Conservation (phyloP, 2,329 filamentous ascomycete species). For the Fusarium scirpi region DNA sequence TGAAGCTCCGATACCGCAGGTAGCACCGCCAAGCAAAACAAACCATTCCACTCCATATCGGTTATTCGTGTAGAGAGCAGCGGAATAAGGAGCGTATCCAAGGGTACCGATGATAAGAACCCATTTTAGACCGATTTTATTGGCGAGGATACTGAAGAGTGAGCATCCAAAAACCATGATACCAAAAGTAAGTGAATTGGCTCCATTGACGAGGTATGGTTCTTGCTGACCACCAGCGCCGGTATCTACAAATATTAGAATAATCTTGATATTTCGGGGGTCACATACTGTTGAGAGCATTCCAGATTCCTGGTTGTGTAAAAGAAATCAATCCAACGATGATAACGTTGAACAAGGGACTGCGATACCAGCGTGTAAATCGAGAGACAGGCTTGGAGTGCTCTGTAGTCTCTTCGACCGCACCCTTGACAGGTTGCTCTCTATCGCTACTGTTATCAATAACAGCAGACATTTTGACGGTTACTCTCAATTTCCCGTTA, state of each 20-base stretch:
- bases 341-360: slow-evolving; percentile 62
- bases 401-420: slow-evolving; percentile 20
- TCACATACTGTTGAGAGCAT: slow-evolving; percentile 61
- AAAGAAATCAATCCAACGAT: slow-evolving; percentile 66
- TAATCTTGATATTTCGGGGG: accelerated
- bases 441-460: slow-evolving; percentile 29
- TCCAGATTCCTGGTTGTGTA: slow-evolving; percentile 65
- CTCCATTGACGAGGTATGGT: slow-evolving; percentile 57
- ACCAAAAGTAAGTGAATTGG: slow-evolving; percentile 46
- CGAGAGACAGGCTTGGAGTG: slow-evolving; percentile 38
- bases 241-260: slow-evolving; percentile 47
- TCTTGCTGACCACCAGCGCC: slow-evolving; percentile 66
- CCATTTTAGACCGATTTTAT: slow-evolving; percentile 61
- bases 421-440: slow-evolving; percentile 32
- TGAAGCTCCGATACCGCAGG: slow-evolving; percentile 63
- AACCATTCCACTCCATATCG: slow-evolving; percentile 65
- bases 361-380: slow-evolving; percentile 44
- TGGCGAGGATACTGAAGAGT: slow-evolving; percentile 58
- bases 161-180: slow-evolving; percentile 61
- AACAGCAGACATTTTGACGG: slow-evolving; percentile 27
- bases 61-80: slow-evolving; percentile 63
- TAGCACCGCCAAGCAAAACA: slow-evolving; percentile 61
- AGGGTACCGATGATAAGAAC: slow-evolving; percentile 60
- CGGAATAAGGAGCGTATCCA: slow-evolving; percentile 62
- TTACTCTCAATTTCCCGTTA: background rate